A percentile compares a stretch with the other conserved stretches of the same genome.
Evolutionary conservation across 140 eudicot genomes (phyloP).

Genomic region (Artemisia princeps): DNA sequence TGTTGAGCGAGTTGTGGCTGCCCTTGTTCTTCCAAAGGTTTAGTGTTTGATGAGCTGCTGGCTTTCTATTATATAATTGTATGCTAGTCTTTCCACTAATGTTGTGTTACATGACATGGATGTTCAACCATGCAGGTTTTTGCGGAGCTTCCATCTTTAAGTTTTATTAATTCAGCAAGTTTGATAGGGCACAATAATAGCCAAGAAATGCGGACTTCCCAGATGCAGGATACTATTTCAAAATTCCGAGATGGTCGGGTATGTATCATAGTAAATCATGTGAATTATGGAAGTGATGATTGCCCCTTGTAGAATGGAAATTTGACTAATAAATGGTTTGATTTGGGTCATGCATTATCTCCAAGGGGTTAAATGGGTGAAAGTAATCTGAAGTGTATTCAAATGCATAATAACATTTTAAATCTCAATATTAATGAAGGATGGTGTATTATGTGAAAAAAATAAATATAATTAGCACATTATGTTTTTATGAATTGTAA

Average conservation of each 20-base stretch:
- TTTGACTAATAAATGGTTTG: background rate
- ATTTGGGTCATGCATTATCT: background rate
- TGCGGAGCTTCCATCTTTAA: slow-evolving; percentile 85
- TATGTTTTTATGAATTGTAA: background rate
- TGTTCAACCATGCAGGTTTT: slow-evolving; percentile 58
- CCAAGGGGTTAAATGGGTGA: slow-evolving; percentile 10
- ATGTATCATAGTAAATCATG: slow-evolving; percentile 30
- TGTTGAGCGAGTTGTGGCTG: slow-evolving; percentile 96
- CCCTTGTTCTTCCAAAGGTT: slow-evolving; percentile 98
- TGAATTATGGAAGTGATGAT: background rate
- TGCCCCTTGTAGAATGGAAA: background rate
- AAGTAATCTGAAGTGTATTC: slow-evolving; percentile 7
- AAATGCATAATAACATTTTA: slow-evolving; percentile 11
- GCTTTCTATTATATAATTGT: background rate
- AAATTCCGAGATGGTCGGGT: slow-evolving; percentile 96
- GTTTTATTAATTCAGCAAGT: slow-evolving; percentile 81
- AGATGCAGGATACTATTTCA: slow-evolving; percentile 96
- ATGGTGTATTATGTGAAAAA: background rate
- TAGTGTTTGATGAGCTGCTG: slow-evolving; percentile 4
- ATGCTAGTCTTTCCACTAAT: background rate
- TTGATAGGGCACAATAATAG: slow-evolving; percentile 94
- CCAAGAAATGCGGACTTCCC: slow-evolving; percentile 92
- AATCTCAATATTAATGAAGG: background rate
- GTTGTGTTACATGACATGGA: background rate
- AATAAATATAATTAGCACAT: background rate